Base-by-base conservation (phyloP, 202 grass and related monocot species). In the Digitaria exilis region DNA sequence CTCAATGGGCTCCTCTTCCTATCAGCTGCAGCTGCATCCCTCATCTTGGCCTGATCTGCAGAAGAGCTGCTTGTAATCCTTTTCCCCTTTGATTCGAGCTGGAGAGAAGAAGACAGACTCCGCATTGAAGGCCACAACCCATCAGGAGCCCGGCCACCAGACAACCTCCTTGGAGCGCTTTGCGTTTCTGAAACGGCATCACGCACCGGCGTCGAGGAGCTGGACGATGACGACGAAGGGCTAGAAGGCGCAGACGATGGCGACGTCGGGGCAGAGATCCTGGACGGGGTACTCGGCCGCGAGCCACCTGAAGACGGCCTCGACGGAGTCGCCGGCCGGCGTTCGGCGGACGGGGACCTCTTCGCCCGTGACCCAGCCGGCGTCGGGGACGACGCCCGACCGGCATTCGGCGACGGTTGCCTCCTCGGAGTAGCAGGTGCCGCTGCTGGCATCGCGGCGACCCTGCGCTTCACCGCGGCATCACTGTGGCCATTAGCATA, bases 101-200 rank as follows among this genome's bases (percentile, higher is more conserved):
- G 96, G 42, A 96, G 93, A 28, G 85, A 89, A 41, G 89, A 92
- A 54, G 91, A 95, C 22, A 96, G 89, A 42, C 48, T 94, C 81
- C 96, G 85, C 85, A 94, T 98, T 83, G 96, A 91, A 34, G 96
- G 91, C 96, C 96, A 98, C 73, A 96, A 49, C 60, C 92, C 90
- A 78, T 96, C 96, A 87, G 91, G 92, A 82, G 75, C 83, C 69
- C 83, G 74, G 71, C 79, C 74, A 34, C 86, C 66, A 5, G 87
- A 55, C 45, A 94, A 39, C 48, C 76, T 83, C 34, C 93, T 79
- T 7, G 85, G 62, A 29, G 85, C 73, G 41, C 65, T 88, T 54
- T 84, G 83, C 22, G 76, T 75, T 68, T 89, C 89, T 3, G 80
- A 58, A 65, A 88, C 69, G 14, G 86, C 85, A 75, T 96, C 95